Evolutionary conservation across 352 stramenopile species (phyloP).

Genomic region (Hyphochytrium catenoides): DNA sequence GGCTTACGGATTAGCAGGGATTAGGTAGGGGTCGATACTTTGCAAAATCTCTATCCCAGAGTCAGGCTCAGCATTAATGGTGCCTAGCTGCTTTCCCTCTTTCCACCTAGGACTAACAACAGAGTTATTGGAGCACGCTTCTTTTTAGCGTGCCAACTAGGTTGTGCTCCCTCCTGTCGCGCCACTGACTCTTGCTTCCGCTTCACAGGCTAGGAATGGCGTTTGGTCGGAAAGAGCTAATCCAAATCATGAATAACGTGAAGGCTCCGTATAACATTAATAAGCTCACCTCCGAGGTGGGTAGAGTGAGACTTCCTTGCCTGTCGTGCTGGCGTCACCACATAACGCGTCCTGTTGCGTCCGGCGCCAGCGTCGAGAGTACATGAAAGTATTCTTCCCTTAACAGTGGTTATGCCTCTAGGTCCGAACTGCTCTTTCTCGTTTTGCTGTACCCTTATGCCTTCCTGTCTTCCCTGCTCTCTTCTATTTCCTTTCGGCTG

Average conservation of each 20-base stretch:
- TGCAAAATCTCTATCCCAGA: not conserved
- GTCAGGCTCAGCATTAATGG: no score
- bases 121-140: no score
- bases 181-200: not conserved
- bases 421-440: no score
- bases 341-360: no score
- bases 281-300: slow-evolving; percentile 70
- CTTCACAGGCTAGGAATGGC: slow-evolving; percentile 44
- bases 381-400: no score
- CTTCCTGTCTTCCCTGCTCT: slow-evolving; percentile 1
- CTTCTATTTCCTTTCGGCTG: not conserved
- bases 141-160: no score
- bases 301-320: not conserved
- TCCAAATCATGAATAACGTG: slow-evolving; percentile 95
- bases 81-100: no score
- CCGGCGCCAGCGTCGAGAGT: no score
- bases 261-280: slow-evolving; percentile 99
- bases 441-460: not conserved
- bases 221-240: slow-evolving; percentile 70
- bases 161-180: no score
- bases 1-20: slow-evolving; percentile 89
- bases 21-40: slow-evolving; percentile 42
- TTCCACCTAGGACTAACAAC: no score
- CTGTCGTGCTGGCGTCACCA: no score
- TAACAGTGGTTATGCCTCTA: no score